A percentile compares a stretch with the other conserved stretches of the same genome.
Conservation (phyloP, 2,329 filamentous ascomycete genomes). For the Fusarium sp. region DNA sequence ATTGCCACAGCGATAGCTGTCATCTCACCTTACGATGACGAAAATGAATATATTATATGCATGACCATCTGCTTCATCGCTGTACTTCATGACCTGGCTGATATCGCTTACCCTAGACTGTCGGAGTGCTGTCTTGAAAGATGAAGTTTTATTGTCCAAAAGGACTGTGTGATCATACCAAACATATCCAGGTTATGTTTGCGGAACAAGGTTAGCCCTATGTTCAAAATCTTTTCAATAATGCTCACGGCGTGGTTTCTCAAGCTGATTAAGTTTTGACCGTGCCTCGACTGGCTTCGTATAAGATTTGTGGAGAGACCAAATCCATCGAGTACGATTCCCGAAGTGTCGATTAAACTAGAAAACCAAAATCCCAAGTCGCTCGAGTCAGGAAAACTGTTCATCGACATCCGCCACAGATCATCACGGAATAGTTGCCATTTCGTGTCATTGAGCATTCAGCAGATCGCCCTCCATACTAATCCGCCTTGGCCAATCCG, state of each 20-base stretch:
- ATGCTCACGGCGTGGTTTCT: background rate
- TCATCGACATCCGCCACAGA: background rate
- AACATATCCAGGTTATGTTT: background rate
- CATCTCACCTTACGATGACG: slow-evolving; percentile 29
- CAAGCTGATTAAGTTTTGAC: background rate
- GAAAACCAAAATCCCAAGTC: background rate
- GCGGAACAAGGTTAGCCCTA: too few relatives aligned
- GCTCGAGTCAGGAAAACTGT: background rate
- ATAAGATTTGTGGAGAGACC: background rate
- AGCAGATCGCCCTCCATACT: slow-evolving; percentile 7
- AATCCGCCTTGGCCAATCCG: slow-evolving; percentile 7
- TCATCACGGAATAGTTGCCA: background rate
- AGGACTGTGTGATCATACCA: background rate
- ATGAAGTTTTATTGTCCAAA: background rate
- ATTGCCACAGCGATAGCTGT: slow-evolving; percentile 12
- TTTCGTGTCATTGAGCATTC: slow-evolving; percentile 9
- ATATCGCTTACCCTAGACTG: slow-evolving; percentile 4
- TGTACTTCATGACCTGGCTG: background rate
- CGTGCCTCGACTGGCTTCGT: background rate
- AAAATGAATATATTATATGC: slow-evolving; percentile 35
- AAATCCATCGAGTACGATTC: background rate
- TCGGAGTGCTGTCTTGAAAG: background rate
- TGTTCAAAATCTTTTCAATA: background rate
- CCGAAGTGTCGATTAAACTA: background rate
- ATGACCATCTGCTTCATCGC: slow-evolving; percentile 2